Evolutionary conservation across 2,329 filamentous ascomycete species (phyloP), one percentile per base, ranked within the genome.

Genomic region (Rosellinia necatrix): DNA sequence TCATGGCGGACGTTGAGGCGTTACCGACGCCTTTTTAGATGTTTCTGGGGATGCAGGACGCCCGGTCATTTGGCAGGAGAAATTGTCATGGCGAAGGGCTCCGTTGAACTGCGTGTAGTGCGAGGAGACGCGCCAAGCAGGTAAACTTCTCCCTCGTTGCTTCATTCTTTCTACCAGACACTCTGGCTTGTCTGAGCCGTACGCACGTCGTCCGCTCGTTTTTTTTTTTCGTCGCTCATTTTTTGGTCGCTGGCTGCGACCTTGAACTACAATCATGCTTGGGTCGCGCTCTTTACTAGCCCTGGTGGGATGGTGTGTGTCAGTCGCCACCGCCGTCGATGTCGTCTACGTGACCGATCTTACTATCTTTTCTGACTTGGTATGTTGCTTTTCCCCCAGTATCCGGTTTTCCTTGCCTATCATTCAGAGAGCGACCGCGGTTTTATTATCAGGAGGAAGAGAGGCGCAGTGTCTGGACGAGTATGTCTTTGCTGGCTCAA

Each of bases 301-400:
- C 21, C 21, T 60, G 5, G 43, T 46, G 24, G 56, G 46, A 34
- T 56, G 62, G 44, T 24, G 52, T 19, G 48, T 56, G n/a, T 62
- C 56, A 17, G 38, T 64, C 5, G 60, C 35, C 15, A 40, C 44
- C 44, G 65, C 63, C 40, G 48, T 62, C 21, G 65, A 68, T 7
- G 60, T 70, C 19, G 67, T 70, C 41, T 70, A 69, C 49, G 68
- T 70, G 56, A 70, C 68, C 8, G 68, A 70, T 61, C 62, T 70
- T 27, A 63, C 64, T 9, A 67, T 70, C 19, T 70, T 68, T 37
- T 69, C 68, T 6, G 62, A 65, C 15, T 47, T 70, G 49, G 67
- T 70, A 63, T 56, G 67, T 67, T 42, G 2, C 15, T 22, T 59
- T 42, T 27, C 21, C 34, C 2, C 21, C n/a, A 17, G 8, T 7